Percentiles rank a stretch among this genome's conserved stretches.
phyloP scores from a whole-genome alignment of 1,284 basidiomycete species.

The Marasmius tenuissimus region DNA sequence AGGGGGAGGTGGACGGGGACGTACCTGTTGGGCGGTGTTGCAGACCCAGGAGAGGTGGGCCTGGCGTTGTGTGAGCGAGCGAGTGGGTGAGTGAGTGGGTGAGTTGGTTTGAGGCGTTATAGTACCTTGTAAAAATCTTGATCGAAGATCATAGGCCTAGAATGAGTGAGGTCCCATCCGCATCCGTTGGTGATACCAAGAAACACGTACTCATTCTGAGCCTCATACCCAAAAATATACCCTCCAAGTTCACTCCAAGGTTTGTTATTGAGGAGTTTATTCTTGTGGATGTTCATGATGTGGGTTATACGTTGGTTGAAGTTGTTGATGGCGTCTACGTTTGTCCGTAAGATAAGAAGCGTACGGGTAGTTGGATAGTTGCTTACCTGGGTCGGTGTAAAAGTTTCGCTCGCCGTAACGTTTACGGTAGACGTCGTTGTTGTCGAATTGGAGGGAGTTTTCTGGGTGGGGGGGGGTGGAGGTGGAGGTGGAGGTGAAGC shows the following conservation, averaged over 20 bases:
- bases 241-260: constrained; percentile 31
- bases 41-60: constrained; percentile 20
- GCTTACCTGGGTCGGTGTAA: background rate
- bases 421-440: background rate
- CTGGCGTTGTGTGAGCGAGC: background rate
- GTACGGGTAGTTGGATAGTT: too few species aligned
- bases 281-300: constrained; percentile 1
- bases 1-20: background rate
- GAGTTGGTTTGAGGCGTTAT: too few species aligned
- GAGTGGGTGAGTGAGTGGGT: too few species aligned
- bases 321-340: constrained; percentile 1
- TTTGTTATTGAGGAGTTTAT: background rate
- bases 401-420: background rate
- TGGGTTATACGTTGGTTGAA: constrained; percentile 2
- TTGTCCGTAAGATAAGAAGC: too few species aligned
- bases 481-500: too few species aligned
- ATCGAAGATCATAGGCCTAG: constrained; percentile 25
- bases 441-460: background rate
- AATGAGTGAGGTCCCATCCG: background rate
- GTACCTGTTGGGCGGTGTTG: constrained; percentile 20
- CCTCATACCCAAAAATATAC: constrained; percentile 46
- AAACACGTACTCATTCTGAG: constrained; percentile 25
- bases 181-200: too few species aligned
- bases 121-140: constrained; percentile 18
- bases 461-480: too few species aligned